These are phyloP conservation scores for Podosphaera aphanis DNA, from an alignment of 2,329 filamentous ascomycete genomes.

Conservation along the genomic window DNA sequence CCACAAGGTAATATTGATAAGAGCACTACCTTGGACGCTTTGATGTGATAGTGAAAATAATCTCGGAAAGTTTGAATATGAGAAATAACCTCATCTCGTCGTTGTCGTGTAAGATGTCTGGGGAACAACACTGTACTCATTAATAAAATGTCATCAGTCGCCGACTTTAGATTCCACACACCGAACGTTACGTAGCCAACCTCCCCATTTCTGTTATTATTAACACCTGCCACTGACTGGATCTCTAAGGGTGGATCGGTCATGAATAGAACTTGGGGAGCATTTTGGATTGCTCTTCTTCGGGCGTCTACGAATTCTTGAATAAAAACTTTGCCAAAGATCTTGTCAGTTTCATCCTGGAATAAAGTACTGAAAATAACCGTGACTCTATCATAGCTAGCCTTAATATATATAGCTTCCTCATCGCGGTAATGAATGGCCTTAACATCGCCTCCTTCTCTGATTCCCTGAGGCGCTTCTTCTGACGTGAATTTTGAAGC, in stretches of 20 bases:
- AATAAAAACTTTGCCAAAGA: conserved; percentile 95
- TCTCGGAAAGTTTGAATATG: conserved; percentile 99
- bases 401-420: conserved; percentile 97
- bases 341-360: conserved; percentile 86
- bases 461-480: conserved; percentile 72
- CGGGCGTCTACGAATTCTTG: conserved; percentile 97
- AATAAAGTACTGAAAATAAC: conserved; percentile 99
- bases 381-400: conserved; percentile 87
- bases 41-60: conserved; percentile 99
- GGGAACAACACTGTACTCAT: conserved; percentile 63
- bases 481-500: conserved; percentile 84
- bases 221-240: conserved; percentile 64
- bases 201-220: conserved; percentile 52
- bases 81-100: conserved; percentile 85
- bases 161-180: conserved; percentile 23
- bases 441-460: conserved; percentile 79
- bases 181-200: conserved; percentile 97
- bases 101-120: conserved; percentile 71
- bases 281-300: conserved; percentile 88
- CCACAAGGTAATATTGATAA: background rate
- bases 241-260: conserved; percentile 86
- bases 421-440: conserved; percentile 96
- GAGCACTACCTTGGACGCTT: conserved; percentile 59
- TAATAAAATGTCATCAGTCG: too few relatives aligned
- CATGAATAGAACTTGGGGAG: conserved; percentile 87